Percentiles rank a stretch among this genome's conserved stretches.
phyloP scores from a whole-genome alignment of 2,329 filamentous ascomycete species.

The Epichloe hybrida region DNA sequence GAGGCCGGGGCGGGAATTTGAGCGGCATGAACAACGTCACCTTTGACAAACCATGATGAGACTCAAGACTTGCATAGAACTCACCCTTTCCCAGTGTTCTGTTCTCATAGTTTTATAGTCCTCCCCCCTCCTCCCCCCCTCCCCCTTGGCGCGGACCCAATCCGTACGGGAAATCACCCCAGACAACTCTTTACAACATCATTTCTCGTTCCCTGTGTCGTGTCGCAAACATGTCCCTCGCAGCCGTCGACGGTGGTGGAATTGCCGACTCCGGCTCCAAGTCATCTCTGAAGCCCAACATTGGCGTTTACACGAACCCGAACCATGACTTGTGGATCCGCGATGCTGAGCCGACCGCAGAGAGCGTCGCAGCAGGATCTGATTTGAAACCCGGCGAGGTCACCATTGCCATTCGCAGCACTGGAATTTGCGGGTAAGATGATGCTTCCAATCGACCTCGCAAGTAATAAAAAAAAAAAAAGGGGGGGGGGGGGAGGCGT shows the following conservation, averaged over 20 bases:
- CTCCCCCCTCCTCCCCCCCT: too few relatives aligned
- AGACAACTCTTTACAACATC: background rate
- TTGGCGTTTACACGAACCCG: conserved; percentile 92
- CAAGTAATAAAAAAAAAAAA: too few relatives aligned
- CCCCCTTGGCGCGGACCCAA: too few relatives aligned
- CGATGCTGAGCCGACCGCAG: conserved; percentile 60
- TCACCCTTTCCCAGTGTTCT: too few relatives aligned
- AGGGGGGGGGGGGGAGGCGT: too few relatives aligned
- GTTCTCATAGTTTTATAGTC: background rate
- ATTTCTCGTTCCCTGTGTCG: background rate
- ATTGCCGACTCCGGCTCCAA: conserved; percentile 11
- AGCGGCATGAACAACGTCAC: too few relatives aligned
- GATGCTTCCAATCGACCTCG: too few relatives aligned
- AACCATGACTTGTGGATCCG: conserved; percentile 83
- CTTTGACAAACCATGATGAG: too few relatives aligned
- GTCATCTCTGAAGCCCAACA: conserved; percentile 60
- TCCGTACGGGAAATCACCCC: background rate
- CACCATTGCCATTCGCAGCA: conserved; percentile 79
- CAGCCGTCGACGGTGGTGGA: conserved; percentile 2
- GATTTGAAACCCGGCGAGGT: conserved; percentile 71
- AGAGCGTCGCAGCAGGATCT: conserved; percentile 56
- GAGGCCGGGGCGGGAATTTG: too few relatives aligned
- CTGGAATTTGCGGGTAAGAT: conserved; percentile 80
- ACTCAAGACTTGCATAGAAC: too few relatives aligned
- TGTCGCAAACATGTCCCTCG: conserved; percentile 1